A percentile compares a stretch with the other conserved stretches of the same genome.
phyloP scores from a whole-genome alignment of 495 filamentous ascomycete genomes.

The Penicillium samsonianum region DNA sequence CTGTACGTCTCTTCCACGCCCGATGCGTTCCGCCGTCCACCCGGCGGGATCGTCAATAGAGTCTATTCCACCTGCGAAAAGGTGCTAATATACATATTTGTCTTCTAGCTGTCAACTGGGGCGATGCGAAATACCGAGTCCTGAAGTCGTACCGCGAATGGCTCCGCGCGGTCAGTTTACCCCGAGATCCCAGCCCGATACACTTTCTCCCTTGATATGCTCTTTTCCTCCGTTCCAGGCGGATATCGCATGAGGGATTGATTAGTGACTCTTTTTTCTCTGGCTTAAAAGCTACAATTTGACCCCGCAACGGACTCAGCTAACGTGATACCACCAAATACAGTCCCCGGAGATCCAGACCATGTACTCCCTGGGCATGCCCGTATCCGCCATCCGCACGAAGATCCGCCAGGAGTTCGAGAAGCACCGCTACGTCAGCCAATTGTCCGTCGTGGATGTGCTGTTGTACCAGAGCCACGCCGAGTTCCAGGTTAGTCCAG shows the following conservation, averaged over 20 bases:
- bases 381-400: conserved; percentile 83
- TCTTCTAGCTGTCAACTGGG: conserved; percentile 75
- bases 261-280: not conserved
- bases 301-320: conserved; percentile 4
- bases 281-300: not conserved
- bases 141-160: conserved; percentile 87
- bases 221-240: not conserved
- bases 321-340: conserved; percentile 23
- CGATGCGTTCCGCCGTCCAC: conserved; percentile 26
- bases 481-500: conserved; percentile 75
- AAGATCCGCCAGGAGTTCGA: conserved; percentile 98
- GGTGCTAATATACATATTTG: conserved; percentile 1
- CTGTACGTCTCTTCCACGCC: conserved; percentile 62
- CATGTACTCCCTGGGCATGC: conserved; percentile 91
- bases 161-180: conserved; percentile 80
- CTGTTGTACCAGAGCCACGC: conserved; percentile 81
- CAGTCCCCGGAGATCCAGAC: conserved; percentile 94
- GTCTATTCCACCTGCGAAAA: conserved; percentile 1
- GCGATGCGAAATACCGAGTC: conserved; percentile 79
- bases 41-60: conserved; percentile 19
- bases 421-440: conserved; percentile 87
- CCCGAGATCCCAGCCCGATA: conserved; percentile 11
- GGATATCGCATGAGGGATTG: not conserved
- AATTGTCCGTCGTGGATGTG: conserved; percentile 84
- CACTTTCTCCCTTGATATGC: conserved; percentile 14